These are phyloP conservation scores for Prosopis cineraria DNA, from an alignment of 306 rosid genomes.

Conservation along the genomic window DNA sequence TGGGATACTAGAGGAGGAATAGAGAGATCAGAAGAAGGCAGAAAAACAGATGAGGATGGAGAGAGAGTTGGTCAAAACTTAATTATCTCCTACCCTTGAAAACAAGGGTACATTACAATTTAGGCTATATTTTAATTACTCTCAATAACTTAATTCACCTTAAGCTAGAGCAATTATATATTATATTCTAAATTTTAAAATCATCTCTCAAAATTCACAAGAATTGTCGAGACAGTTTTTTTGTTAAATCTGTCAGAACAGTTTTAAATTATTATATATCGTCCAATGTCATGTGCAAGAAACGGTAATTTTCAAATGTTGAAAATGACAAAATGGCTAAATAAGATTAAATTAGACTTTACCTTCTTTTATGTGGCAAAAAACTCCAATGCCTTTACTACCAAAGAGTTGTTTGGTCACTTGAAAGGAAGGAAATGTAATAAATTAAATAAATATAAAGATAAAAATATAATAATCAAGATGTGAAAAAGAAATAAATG, in stretches of 20 bases:
- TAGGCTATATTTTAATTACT: neutral
- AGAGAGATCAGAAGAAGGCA: neutral
- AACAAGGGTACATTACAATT: neutral
- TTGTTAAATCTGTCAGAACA: neutral
- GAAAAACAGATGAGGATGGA: neutral
- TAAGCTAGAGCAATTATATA: neutral
- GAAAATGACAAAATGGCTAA: neutral
- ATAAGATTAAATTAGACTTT: neutral
- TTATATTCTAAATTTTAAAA: neutral
- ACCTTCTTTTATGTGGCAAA: no score
- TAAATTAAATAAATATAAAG: no score
- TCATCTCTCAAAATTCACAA: neutral
- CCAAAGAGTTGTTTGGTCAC: no score
- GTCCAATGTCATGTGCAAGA: neutral
- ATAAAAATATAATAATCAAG: no score
- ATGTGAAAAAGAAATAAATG: no score
- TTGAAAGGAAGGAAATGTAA: no score
- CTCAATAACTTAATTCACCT: neutral
- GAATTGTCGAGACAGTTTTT: neutral
- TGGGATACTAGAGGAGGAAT: slow-evolving; percentile 22
- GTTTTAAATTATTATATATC: neutral
- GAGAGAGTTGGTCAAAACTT: slow-evolving; percentile 21
- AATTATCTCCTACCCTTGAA: neutral
- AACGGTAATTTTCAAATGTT: neutral
- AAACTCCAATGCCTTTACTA: no score